Conservation (phyloP, 805 yeast genomes). For the Candida maesae region DNA sequence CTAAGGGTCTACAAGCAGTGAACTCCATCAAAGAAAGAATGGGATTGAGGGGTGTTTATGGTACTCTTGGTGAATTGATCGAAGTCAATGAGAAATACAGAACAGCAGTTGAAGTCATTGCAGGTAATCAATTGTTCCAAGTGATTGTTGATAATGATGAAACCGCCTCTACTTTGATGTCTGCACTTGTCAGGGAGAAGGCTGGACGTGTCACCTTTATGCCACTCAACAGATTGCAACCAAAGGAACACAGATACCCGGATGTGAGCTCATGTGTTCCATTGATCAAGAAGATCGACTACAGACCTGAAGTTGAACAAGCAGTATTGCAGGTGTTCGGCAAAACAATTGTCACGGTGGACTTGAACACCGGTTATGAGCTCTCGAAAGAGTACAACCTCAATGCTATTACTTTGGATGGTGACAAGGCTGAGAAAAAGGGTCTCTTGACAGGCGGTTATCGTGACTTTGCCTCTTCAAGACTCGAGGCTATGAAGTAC, state of each 20-base stretch:
- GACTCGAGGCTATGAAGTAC: conserved; percentile 64
- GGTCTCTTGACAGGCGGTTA: conserved; percentile 92
- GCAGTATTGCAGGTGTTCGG: conserved; percentile 84
- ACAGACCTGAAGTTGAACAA: conserved; percentile 48
- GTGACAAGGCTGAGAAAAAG: conserved; percentile 79
- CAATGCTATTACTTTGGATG: conserved; percentile 84
- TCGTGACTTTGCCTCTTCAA: conserved; percentile 61
- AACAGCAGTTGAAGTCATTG: conserved; percentile 83
- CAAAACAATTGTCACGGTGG: conserved; percentile 69
- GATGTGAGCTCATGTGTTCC: conserved; percentile 65
- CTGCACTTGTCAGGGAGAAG: conserved; percentile 62
- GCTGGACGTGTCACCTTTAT: conserved; percentile 88
- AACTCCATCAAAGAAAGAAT: conserved; percentile 56
- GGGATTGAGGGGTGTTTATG: conserved; percentile 65
- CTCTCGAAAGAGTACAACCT: conserved; percentile 57
- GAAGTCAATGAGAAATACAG: conserved; percentile 77
- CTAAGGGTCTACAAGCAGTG: conserved; percentile 68
- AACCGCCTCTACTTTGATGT: conserved; percentile 77
- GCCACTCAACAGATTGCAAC: conserved; percentile 70
- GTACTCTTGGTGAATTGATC: conserved; percentile 82
- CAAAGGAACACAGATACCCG: conserved; percentile 50
- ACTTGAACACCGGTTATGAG: conserved; percentile 63
- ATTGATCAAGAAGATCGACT: conserved; percentile 68
- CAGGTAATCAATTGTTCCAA: conserved; percentile 82
- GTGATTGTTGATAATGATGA: conserved; percentile 85